These are phyloP conservation scores for Pistacia integerrima DNA, from an alignment of 345 rosid genomes.

Conservation along the genomic window DNA sequence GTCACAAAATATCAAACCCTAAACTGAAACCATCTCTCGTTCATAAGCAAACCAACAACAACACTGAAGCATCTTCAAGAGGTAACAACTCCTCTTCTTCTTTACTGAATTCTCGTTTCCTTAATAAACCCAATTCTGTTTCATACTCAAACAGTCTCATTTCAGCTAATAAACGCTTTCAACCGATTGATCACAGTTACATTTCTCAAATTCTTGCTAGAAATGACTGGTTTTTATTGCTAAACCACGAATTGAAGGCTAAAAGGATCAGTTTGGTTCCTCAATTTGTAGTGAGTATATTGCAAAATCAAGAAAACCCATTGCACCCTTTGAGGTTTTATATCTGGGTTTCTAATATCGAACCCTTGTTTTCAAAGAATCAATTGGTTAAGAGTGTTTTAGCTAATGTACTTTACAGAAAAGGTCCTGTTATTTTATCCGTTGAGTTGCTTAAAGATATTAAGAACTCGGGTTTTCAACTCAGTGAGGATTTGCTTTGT, in stretches of 20 bases:
- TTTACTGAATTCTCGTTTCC: constrained; percentile 2
- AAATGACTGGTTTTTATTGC: constrained; percentile 69
- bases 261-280: constrained; percentile 51
- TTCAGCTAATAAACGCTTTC: constrained; percentile 20
- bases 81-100: constrained; percentile 27
- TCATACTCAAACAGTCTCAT: constrained; percentile 10
- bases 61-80: constrained; percentile 23
- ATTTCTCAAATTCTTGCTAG: constrained; percentile 60
- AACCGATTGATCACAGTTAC: constrained; percentile 45
- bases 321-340: constrained; percentile 58
- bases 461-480: constrained; percentile 50
- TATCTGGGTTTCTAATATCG: constrained; percentile 69
- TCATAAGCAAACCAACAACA: not conserved
- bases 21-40: not conserved
- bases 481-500: constrained; percentile 73
- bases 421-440: constrained; percentile 78
- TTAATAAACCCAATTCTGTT: constrained; percentile 1
- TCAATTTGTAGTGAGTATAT: constrained; percentile 56
- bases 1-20: constrained; percentile 18
- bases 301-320: constrained; percentile 83
- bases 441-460: constrained; percentile 67
- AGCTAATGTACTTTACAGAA: constrained; percentile 47
- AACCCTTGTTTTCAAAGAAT: constrained; percentile 49
- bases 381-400: constrained; percentile 58
- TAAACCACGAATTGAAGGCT: constrained; percentile 62